These are phyloP conservation scores for Apiospora kogelbergensis DNA, from an alignment of 2,329 filamentous ascomycete genomes.

Conservation along the genomic window DNA sequence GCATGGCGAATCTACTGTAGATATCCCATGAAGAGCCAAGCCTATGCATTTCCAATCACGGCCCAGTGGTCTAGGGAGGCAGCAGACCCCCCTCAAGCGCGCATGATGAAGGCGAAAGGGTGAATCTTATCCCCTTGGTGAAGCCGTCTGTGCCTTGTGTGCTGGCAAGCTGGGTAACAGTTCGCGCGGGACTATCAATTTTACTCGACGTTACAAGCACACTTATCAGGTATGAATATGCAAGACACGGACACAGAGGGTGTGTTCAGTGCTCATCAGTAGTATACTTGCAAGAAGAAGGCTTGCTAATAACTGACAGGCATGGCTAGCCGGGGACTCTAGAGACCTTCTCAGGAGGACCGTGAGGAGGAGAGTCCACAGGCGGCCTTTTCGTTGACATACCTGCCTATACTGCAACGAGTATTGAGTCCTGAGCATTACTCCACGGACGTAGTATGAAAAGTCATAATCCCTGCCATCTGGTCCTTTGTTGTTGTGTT, in stretches of 20 bases:
- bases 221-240: neutral
- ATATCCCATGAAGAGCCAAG: neutral
- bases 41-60: neutral
- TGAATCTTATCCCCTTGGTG: neutral
- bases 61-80: neutral
- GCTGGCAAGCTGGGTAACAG: neutral
- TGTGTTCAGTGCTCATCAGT: neutral
- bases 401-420: conserved; percentile 4
- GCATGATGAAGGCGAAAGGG: neutral
- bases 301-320: neutral
- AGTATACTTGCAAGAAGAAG: neutral
- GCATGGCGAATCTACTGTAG: neutral
- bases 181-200: conserved; percentile 1
- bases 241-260: neutral
- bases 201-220: conserved; percentile 2
- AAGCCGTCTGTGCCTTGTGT: neutral
- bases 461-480: conserved; percentile 8
- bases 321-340: neutral
- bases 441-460: conserved; percentile 8
- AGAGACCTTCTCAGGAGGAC: neutral
- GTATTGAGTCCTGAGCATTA: conserved; percentile 8
- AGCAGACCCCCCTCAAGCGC: neutral
- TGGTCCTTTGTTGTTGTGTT: neutral
- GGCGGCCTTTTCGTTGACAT: neutral
- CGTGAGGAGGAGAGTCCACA: conserved; percentile 5